Evolutionary conservation across 2,329 filamentous ascomycete species (phyloP), one percentile per base, ranked within the genome.

Genomic region (Tolypocladium inflatum): DNA sequence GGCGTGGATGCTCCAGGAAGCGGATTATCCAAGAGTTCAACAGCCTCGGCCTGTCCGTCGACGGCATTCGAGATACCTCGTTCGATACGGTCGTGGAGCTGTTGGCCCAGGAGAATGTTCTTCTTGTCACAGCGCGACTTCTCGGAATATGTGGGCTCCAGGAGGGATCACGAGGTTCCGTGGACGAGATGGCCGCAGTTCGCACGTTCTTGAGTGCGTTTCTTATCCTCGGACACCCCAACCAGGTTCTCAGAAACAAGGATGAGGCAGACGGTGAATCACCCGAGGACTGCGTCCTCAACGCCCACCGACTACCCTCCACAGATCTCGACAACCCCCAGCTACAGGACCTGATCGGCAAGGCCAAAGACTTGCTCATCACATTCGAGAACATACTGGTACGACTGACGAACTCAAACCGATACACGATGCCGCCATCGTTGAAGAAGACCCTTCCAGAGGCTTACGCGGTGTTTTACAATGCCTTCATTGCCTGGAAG

Each of bases 401-500:
- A 10, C 83, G 87, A 53, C 72, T 91, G 59, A 85, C 84, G 0
- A 73, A 79, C 1, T 80, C 80, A 63, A 91, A 90, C 69, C 82
- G 81, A 62, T 89, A 85, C 68, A 86, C 81, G 0, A 81, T 86
- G 50, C 85, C 86, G 1, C 82, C 83, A 0, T 81, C 80, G 2
- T 78, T 88, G 45, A 76, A 81, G 37, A 81, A 84, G 56, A 79
- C 81, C 1, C 76, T 94, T 21, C 81, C 86, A 0, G 82, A 90
- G 64, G 79, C 84, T 1, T 90, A 92, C 67, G 83, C 87, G 38
- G 82, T 86, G 0, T 94, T 91, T 64, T 84, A 87, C 64, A 87
- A 89, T 56, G 88, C 88, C 1, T 92, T 94, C 67, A 88, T 90
- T 60, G 85, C 88, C 4, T 94, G 90, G 90, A 91, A 92, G 71